Evolutionary conservation across 1,139 yeast genomes (phyloP).

Genomic region (Blastobotrys serpentis): DNA sequence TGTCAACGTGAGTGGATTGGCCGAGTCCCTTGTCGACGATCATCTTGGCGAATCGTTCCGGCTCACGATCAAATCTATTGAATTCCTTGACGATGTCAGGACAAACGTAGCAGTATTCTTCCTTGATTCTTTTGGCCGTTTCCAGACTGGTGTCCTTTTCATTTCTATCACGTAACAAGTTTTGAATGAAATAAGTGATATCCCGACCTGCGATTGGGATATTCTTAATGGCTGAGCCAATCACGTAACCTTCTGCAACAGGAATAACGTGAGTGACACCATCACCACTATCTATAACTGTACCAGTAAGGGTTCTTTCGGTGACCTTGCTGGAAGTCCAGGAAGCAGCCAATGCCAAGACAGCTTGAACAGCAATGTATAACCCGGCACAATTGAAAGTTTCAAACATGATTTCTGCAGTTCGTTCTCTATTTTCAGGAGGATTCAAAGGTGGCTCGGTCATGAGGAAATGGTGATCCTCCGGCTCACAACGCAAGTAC

Average conservation of each 20-base stretch:
- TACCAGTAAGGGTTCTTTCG: conserved; percentile 95
- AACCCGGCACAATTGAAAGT: conserved; percentile 97
- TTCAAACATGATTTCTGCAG: conserved; percentile 98
- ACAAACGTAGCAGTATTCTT: conserved; percentile 93
- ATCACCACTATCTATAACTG: conserved; percentile 96
- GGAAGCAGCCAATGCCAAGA: conserved; percentile 95
- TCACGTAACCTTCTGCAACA: conserved; percentile 98
- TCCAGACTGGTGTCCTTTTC: conserved; percentile 90
- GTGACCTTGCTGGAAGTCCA: conserved; percentile 97
- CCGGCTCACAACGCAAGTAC: conserved; percentile 96
- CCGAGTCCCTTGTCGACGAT: conserved; percentile 81
- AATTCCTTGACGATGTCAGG: conserved; percentile 98
- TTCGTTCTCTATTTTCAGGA: conserved; percentile 81
- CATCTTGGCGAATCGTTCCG: conserved; percentile 91
- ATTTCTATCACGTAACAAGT: conserved; percentile 92
- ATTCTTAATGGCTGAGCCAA: conserved; percentile 94
- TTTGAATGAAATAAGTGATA: conserved; percentile 89
- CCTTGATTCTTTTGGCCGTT: conserved; percentile 96
- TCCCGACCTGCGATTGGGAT: conserved; percentile 99
- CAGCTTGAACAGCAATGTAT: conserved; percentile 98
- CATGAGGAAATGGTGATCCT: conserved; percentile 89
- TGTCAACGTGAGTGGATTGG: conserved; percentile 68
- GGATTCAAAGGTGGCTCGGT: conserved; percentile 99
- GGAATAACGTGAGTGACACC: conserved; percentile 99
- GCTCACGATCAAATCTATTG: conserved; percentile 88